phyloP scores from a whole-genome alignment of 768 basidiomycete genomes.

The Leccinum longicurvipes region DNA sequence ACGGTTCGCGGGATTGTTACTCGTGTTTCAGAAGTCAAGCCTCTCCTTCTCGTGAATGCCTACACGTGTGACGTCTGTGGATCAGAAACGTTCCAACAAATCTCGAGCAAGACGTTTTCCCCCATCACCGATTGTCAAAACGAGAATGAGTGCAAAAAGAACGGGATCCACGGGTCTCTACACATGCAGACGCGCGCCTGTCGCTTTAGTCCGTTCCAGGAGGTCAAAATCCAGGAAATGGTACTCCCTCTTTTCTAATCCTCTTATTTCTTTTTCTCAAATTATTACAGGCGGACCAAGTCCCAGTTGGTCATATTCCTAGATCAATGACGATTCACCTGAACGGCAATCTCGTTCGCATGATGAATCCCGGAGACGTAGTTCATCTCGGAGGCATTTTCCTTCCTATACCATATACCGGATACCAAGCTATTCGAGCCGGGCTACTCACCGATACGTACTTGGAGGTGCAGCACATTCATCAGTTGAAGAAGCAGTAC shows the following conservation, averaged over 20 bases:
- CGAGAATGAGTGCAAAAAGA: conserved; percentile 78
- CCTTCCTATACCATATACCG: conserved; percentile 96
- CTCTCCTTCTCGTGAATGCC: conserved; percentile 93
- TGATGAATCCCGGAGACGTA: conserved; percentile 93
- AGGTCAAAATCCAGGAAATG: conserved; percentile 99
- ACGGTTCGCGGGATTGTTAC: conserved; percentile 98
- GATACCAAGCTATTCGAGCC: conserved; percentile 94
- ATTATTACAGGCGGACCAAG: conserved; percentile 82
- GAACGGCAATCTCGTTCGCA: conserved; percentile 83
- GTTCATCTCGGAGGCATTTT: conserved; percentile 96
- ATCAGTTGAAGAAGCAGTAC: conserved; percentile 98
- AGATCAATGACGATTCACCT: conserved; percentile 98
- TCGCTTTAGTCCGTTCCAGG: conserved; percentile 97
- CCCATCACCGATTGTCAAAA: conserved; percentile 90
- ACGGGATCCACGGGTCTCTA: conserved; percentile 82
- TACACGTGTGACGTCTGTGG: conserved; percentile 99
- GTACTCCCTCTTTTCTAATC: conserved; percentile 36
- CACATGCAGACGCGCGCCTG: conserved; percentile 99
- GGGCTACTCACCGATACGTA: conserved; percentile 97
- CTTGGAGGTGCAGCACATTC: conserved; percentile 84
- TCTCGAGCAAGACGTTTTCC: conserved; percentile 85
- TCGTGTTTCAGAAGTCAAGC: conserved; percentile 98
- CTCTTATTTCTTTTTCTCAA: conserved; percentile 10
- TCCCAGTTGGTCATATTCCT: conserved; percentile 98
- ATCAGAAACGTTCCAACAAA: conserved; percentile 97